phyloP scores from a whole-genome alignment of 257 asterid species.

The Sherardia arvensis region DNA sequence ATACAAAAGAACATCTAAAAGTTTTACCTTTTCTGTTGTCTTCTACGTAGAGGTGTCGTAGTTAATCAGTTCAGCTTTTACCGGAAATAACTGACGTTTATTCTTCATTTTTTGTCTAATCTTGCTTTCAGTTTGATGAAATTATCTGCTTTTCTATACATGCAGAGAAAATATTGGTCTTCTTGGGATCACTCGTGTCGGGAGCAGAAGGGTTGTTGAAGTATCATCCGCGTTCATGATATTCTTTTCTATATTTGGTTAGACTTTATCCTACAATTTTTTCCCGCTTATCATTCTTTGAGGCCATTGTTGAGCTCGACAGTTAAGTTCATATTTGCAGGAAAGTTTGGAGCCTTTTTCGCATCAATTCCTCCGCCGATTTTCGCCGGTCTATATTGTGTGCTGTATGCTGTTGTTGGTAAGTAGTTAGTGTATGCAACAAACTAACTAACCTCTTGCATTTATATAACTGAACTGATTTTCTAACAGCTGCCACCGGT shows the following conservation, averaged over 20 bases:
- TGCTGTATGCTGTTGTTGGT: constrained; percentile 91
- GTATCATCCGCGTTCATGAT: constrained; percentile 90
- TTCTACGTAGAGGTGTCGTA: neutral
- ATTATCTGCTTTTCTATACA: no score
- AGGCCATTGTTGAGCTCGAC: neutral
- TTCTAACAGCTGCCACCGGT: constrained; percentile 73
- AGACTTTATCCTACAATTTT: constrained; percentile 5
- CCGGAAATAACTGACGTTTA: neutral
- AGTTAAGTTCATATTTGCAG: constrained; percentile 30
- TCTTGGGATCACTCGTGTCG: constrained; percentile 92
- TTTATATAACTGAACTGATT: neutral
- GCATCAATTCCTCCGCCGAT: constrained; percentile 91
- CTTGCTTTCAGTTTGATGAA: neutral
- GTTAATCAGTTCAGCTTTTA: no score
- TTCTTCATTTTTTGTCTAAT: neutral
- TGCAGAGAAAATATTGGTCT: constrained; percentile 97
- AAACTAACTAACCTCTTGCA: constrained; percentile 1
- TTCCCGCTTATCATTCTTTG: neutral
- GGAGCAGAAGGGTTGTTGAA: constrained; percentile 97
- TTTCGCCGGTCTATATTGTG: constrained; percentile 87
- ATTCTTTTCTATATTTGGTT: constrained; percentile 96
- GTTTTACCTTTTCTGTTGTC: neutral
- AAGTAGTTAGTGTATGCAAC: constrained; percentile 17
- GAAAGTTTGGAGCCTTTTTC: constrained; percentile 93
- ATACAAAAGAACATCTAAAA: no score